phyloP scores from a whole-genome alignment of 192 early-diverging fungal genomes.

The Pecoramyces ruminantium region DNA sequence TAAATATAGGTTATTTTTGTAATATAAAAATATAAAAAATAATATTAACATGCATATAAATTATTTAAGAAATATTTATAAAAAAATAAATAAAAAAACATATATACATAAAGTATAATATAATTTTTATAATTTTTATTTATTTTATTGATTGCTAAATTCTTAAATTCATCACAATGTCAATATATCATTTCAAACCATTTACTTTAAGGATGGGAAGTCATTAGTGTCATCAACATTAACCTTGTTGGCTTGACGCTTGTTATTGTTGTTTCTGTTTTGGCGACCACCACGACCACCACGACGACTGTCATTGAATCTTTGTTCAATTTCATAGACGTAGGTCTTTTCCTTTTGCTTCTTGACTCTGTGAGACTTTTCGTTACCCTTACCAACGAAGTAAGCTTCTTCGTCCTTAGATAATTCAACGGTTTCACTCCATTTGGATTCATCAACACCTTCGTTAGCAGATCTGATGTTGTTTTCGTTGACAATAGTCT shows the following conservation, averaged over 20 bases:
- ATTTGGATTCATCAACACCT: slow-evolving; percentile 62
- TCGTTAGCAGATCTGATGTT: slow-evolving; percentile 72
- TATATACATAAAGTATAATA: background rate
- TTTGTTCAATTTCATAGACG: slow-evolving; percentile 59
- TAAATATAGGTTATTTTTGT: background rate
- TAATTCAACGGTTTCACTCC: slow-evolving; percentile 60
- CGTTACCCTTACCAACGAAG: slow-evolving; percentile 44
- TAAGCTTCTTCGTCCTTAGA: slow-evolving; percentile 60
- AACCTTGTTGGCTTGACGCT: background rate
- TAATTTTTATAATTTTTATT: background rate
- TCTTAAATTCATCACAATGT: background rate
- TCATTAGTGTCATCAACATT: background rate
- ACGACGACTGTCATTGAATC: slow-evolving; percentile 53
- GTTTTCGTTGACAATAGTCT: slow-evolving; percentile 32
- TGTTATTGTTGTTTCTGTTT: background rate
- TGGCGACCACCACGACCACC: slow-evolving; percentile 26
- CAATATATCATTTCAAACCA: background rate
- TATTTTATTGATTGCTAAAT: background rate
- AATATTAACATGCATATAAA: background rate
- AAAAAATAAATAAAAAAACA: background rate
- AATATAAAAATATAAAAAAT: background rate
- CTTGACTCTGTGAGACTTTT: slow-evolving; percentile 12
- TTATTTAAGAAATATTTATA: background rate
- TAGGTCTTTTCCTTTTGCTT: slow-evolving; percentile 41
- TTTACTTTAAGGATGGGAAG: background rate